Conservation (phyloP, 2,329 filamentous ascomycete species). For the Colletotrichum incanum region DNA sequence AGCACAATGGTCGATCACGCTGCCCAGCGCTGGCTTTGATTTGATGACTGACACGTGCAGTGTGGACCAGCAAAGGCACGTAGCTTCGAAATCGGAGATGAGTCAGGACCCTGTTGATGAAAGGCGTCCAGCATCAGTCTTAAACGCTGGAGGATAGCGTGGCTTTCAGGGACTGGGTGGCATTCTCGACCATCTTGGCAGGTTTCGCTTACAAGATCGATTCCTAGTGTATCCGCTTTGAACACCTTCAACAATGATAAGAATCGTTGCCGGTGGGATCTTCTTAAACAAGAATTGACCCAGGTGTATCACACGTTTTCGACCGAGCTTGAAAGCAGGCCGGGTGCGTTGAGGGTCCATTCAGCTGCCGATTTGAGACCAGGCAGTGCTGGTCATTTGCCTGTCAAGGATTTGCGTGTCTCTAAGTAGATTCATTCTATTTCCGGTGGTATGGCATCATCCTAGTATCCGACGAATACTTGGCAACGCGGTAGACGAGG, state of each 20-base stretch:
- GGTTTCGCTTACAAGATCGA: background rate
- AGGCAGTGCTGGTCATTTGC: background rate
- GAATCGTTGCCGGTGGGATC: background rate
- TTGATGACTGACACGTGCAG: background rate
- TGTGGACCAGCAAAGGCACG: no score
- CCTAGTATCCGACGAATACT: constrained; percentile 2
- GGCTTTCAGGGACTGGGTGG: background rate
- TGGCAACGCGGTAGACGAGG: background rate
- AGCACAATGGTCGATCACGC: no score
- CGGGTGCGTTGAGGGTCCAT: background rate
- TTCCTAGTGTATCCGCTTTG: background rate
- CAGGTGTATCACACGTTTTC: constrained; percentile 20
- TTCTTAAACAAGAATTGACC: background rate
- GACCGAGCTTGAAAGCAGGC: background rate
- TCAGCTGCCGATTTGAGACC: background rate
- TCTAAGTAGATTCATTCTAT: constrained; percentile 12
- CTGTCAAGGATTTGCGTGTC: constrained; percentile 20
- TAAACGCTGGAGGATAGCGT: no score
- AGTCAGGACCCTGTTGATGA: background rate
- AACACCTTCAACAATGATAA: background rate
- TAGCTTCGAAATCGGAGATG: background rate
- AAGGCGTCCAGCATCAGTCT: no score
- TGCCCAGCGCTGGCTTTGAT: background rate
- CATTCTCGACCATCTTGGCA: background rate
- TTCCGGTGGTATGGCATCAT: constrained; percentile 33